These are phyloP conservation scores for Pseudoscleropodium purum DNA, from an alignment of 225 moss, liverwort and hornwort species.

Conservation along the genomic window DNA sequence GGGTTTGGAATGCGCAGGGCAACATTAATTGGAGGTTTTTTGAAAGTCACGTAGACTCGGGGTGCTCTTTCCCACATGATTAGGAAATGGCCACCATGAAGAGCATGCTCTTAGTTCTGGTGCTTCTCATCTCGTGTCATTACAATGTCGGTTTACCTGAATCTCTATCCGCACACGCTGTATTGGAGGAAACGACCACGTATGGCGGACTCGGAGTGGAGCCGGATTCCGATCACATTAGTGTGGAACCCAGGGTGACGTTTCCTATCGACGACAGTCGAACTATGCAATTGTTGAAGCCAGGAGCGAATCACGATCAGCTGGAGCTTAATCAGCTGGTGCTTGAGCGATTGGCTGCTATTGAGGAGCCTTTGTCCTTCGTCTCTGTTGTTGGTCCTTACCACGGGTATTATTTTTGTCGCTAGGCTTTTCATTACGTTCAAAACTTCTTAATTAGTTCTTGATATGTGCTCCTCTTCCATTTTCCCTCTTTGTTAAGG, in stretches of 20 bases:
- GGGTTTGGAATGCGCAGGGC: not conserved
- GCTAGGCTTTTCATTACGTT: not conserved
- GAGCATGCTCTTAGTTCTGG: slow-evolving; percentile 1
- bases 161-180: not conserved
- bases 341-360: slow-evolving; percentile 58
- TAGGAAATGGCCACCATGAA: slow-evolving; percentile 26
- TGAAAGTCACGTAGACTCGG: not conserved
- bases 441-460: not conserved
- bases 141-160: slow-evolving; percentile 10
- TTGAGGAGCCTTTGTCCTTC: slow-evolving; percentile 64
- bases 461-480: not conserved
- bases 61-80: slow-evolving; percentile 8
- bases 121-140: slow-evolving; percentile 9
- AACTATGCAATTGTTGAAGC: slow-evolving; percentile 71
- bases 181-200: not conserved
- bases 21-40: not conserved
- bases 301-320: slow-evolving; percentile 74
- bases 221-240: slow-evolving; percentile 9
- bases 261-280: slow-evolving; percentile 39
- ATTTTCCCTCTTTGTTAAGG: not conserved
- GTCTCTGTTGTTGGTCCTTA: slow-evolving; percentile 89
- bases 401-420: slow-evolving; percentile 51
- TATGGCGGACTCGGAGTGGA: slow-evolving; percentile 23
- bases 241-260: slow-evolving; percentile 26
- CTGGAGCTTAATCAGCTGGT: slow-evolving; percentile 79